Base-by-base conservation (phyloP, 83 land plant species). In the Diphasiastrum complanatum region DNA sequence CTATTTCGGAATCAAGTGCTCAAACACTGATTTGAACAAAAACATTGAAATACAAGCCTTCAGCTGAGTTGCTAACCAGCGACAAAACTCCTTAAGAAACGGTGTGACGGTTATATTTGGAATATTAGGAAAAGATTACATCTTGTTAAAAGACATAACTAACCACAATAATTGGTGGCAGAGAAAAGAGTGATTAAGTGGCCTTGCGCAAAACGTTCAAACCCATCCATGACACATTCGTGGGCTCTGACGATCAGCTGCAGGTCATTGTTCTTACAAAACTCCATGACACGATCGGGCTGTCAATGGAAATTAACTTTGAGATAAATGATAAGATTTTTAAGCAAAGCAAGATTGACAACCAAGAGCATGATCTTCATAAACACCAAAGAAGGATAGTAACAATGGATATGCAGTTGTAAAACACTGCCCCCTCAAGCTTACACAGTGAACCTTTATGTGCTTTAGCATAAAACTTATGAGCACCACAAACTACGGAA, bases 131-230 rank as follows among this genome's bases (percentile, higher is more conserved):
- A 20, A 4, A 25, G 23, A 8, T n/a, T 14, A 23, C 22, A 5
- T 31, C 27, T 55, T 28, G 35, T 41, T 4, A 18, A 12, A 34
- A 26, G 34, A 54, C 29, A 50, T n/a, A 43, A 45, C 52, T 66
- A 65, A 89, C 95, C 95, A 36, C 95, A 89, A 51, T 89, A 89
- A 52, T 89, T 89, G 22, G 95, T 89, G 35, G 95, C 96, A 2
- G 91, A 89, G 64, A 89, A 89, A 50, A 89, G 84, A 24, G 96
- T 89, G 43, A 89, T 89, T 34, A 85, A 34, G 69, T 89, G 96
- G n/a, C 96, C 96, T 65, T 89, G 96, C 23, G 96, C 96, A 81
- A 89, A 89, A 2, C 91, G 87, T 72, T 89, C 96, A 78, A 89
- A 89, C 18, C 96, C 96, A 83, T 89, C 95, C 95, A 89, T 85